A percentile compares a stretch with the other conserved stretches of the same genome.
phyloP scores from a whole-genome alignment of 495 filamentous ascomycete species.

The Neurospora intermedia region DNA sequence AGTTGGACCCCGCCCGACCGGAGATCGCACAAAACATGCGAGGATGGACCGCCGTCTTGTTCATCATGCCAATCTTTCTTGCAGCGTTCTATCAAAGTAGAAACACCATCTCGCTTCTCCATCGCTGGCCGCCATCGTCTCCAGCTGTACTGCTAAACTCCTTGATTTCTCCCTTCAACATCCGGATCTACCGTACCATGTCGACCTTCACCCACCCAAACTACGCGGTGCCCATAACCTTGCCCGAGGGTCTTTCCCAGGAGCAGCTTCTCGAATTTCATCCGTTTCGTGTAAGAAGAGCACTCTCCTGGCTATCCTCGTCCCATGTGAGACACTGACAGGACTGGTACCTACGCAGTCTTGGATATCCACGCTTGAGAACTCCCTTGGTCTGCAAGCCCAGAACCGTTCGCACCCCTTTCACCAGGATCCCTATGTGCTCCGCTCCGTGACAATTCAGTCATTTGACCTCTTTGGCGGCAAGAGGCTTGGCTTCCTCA shows the following conservation, averaged over 20 bases:
- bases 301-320: neutral
- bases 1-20: neutral
- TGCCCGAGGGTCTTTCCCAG: constrained; percentile 47
- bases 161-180: neutral
- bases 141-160: neutral
- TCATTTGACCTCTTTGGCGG: constrained; percentile 61
- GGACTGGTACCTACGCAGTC: constrained; percentile 18
- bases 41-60: neutral
- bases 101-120: neutral
- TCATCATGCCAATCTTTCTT: constrained; percentile 2
- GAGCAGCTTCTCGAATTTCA: constrained; percentile 58
- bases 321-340: neutral
- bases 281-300: constrained; percentile 46
- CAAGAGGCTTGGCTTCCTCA: constrained; percentile 64
- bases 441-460: constrained; percentile 62
- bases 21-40: neutral
- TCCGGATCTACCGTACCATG: constrained; percentile 14
- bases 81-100: neutral
- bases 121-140: neutral
- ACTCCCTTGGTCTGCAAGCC: constrained; percentile 53
- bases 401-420: constrained; percentile 53
- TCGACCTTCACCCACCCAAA: constrained; percentile 40
- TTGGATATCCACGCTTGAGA: constrained; percentile 61
- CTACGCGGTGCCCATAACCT: constrained; percentile 39
- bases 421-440: constrained; percentile 54